phyloP scores from a whole-genome alignment of 2,329 filamentous ascomycete species.

The Cladosporium phlei region DNA sequence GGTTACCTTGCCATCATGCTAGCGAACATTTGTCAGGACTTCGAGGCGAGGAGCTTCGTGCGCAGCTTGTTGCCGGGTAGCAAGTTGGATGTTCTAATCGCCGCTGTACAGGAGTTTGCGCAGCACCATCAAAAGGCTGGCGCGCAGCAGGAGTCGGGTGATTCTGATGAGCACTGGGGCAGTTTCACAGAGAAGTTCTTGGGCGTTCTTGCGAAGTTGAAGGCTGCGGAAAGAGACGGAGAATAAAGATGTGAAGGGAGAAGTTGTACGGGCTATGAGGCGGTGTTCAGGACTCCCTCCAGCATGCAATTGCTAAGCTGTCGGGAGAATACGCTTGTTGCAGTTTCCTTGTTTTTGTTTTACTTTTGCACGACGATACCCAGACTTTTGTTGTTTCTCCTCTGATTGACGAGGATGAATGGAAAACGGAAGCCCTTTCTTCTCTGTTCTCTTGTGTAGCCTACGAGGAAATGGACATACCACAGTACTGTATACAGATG shows the following conservation, averaged over 20 bases:
- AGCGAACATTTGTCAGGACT: constrained; percentile 68
- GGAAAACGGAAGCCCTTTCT: too few species aligned
- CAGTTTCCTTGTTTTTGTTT: too few species aligned
- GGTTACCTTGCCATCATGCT: constrained; percentile 82
- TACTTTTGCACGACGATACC: too few species aligned
- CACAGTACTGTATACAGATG: too few species aligned
- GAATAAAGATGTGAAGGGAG: background rate
- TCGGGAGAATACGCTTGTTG: too few species aligned
- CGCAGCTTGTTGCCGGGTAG: constrained; percentile 39
- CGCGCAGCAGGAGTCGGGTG: constrained; percentile 45
- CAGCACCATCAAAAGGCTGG: constrained; percentile 58
- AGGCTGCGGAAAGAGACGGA: constrained; percentile 13
- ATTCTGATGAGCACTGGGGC: constrained; percentile 40
- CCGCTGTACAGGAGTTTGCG: constrained; percentile 59
- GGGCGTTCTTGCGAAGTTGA: constrained; percentile 42
- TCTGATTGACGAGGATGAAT: too few species aligned
- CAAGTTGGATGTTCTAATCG: constrained; percentile 48
- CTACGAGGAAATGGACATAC: too few species aligned
- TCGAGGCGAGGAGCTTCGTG: constrained; percentile 35
- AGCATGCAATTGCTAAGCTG: too few species aligned
- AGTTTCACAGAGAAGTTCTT: constrained; percentile 53
- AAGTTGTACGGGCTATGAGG: too few species aligned
- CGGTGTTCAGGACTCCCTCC: too few species aligned
- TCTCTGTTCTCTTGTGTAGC: too few species aligned
- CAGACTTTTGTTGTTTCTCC: too few species aligned